Evolutionary conservation across 768 basidiomycete genomes (phyloP), one percentile per base, ranked within the genome.

Genomic region (Rhodotorula diobovata): DNA sequence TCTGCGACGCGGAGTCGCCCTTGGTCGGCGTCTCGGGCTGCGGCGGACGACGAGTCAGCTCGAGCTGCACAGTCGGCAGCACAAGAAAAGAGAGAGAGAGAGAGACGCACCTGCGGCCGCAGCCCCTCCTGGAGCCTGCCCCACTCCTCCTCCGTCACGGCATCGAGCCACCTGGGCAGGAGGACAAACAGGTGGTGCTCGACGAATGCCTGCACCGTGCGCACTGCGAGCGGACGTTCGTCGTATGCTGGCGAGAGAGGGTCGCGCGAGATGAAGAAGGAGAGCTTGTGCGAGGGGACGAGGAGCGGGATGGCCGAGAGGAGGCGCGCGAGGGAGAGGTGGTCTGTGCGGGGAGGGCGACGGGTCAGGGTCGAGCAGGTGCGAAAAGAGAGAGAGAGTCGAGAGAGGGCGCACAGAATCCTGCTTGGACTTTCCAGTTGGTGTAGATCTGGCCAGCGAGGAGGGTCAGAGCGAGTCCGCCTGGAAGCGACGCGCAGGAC

Each of bases 161-260:
- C 64, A 4, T 63, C 18, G 35, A 71, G 45, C 73, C 73, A 71
- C 16, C 32, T n/a, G 7, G 73, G 70, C 2, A 71, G 16, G 12
- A 75, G 37, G 9, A 23, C 32, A 55, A 70, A 74, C 28, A 74
- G 58, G 43, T 70, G 73, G 7, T 74, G 68, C 56, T 70, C 73
- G 34, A 68, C 73, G 30, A 68, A 68, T 0, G 66, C 73, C 41
- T 58, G 66, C 16, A 8, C 34, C 6, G 73, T 74, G 14, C 69
- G 62, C 4, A 74, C 14, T 16, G 69, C 45, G 35, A 58, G 2
- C 10, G 69, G 32, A 20, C 39, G 56, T 45, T 70, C 68, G 23
- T 43, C 25, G 45, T 57, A 68, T 4, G 28, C 8, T 1, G 69
- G 18, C 6, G 63, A 55, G 54, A 53, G 58, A 9, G 69, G 63